phyloP scores from a whole-genome alignment of 2,329 filamentous ascomycete species.

The Colletotrichum lindemuthianum region DNA sequence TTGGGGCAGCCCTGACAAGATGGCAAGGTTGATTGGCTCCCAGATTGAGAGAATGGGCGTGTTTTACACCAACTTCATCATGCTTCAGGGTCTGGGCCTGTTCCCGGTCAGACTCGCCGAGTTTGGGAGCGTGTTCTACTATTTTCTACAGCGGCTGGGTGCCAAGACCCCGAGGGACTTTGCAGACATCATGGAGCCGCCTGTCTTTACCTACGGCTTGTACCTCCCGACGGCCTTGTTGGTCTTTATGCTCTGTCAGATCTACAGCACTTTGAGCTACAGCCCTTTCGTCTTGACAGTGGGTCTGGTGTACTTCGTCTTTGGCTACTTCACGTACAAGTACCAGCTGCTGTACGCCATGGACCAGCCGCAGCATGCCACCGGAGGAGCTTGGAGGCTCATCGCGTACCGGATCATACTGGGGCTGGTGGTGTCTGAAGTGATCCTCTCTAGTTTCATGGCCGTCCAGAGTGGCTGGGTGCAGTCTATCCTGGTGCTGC shows the following conservation, averaged over 20 bases:
- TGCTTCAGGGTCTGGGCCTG: conserved; percentile 91
- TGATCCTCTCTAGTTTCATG: conserved; percentile 89
- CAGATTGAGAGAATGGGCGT: conserved; percentile 79
- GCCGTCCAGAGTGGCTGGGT: conserved; percentile 79
- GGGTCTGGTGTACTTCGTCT: conserved; percentile 82
- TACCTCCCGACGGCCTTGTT: conserved; percentile 93
- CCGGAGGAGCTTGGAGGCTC: conserved; percentile 94
- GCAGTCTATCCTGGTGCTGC: conserved; percentile 77
- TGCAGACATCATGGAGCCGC: conserved; percentile 82
- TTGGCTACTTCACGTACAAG: conserved; percentile 92
- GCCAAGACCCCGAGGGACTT: conserved; percentile 92
- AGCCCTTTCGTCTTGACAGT: conserved; percentile 86
- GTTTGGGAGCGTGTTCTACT: conserved; percentile 84
- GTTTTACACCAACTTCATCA: conserved; percentile 95
- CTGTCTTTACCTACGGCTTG: conserved; percentile 94
- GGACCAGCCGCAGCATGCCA: conserved; percentile 95
- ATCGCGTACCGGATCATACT: conserved; percentile 92
- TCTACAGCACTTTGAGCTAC: conserved; percentile 86
- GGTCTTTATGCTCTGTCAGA: conserved; percentile 93
- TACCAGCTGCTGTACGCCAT: conserved; percentile 98
- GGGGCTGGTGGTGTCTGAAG: conserved; percentile 87
- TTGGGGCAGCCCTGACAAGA: conserved; percentile 80
- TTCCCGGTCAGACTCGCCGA: conserved; percentile 93
- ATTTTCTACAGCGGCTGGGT: conserved; percentile 80
- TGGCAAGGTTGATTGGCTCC: conserved; percentile 78